These are phyloP conservation scores for Aspergillus sergii DNA, from an alignment of 2,329 filamentous ascomycete species.

Conservation along the genomic window DNA sequence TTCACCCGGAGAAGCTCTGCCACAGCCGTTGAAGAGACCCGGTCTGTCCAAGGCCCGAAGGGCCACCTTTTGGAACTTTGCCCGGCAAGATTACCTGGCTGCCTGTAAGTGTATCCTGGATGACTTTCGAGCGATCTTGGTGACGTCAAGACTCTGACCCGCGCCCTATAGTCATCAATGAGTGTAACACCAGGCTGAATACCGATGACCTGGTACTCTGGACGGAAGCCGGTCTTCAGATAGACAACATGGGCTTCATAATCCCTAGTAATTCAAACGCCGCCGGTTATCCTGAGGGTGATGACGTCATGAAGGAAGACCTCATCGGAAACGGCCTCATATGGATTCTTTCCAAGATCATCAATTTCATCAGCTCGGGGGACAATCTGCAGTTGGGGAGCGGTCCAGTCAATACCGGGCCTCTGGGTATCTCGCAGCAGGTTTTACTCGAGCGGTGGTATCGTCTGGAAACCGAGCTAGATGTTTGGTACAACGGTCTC, in stretches of 20 bases:
- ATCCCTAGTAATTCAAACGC: slow-evolving; percentile 44
- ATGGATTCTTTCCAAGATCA: slow-evolving; percentile 67
- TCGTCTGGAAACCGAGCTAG: slow-evolving; percentile 58
- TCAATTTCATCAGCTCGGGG: slow-evolving; percentile 65
- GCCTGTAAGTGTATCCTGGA: slow-evolving; percentile 51
- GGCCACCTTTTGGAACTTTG: slow-evolving; percentile 70
- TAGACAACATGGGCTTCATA: slow-evolving; percentile 57
- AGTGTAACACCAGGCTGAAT: slow-evolving; percentile 62
- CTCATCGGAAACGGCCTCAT: slow-evolving; percentile 65
- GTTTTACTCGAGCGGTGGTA: slow-evolving; percentile 53
- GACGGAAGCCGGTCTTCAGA: slow-evolving; percentile 64
- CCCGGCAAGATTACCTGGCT: slow-evolving; percentile 65
- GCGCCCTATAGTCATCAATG: slow-evolving; percentile 52
- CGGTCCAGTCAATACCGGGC: slow-evolving; percentile 27
- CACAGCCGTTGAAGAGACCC: slow-evolving; percentile 33
- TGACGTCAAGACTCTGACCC: slow-evolving; percentile 8
- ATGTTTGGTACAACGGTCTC: slow-evolving; percentile 61
- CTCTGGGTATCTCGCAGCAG: slow-evolving; percentile 40
- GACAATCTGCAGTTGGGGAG: slow-evolving; percentile 49
- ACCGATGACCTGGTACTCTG: slow-evolving; percentile 65
- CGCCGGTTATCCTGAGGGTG: slow-evolving; percentile 37
- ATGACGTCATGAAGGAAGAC: slow-evolving; percentile 61
- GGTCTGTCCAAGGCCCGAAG: slow-evolving; percentile 58
- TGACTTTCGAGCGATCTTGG: neutral
- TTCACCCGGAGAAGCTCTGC: slow-evolving; percentile 43